Base-by-base conservation (phyloP, 768 basidiomycete genomes). In the Xerocomus spinulosus region DNA sequence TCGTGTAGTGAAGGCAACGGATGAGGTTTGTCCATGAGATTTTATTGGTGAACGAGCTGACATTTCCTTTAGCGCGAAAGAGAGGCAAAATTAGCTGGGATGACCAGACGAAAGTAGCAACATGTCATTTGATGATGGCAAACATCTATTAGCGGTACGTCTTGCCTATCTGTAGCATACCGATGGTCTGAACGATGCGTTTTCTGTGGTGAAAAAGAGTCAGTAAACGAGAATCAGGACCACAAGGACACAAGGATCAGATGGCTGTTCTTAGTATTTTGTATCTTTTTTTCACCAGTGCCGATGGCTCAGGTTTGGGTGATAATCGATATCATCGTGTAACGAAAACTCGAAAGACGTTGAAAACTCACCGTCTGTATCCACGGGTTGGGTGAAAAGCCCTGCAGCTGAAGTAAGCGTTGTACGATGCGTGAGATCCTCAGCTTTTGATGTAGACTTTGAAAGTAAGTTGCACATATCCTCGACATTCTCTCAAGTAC, bases 1-100 rank as follows among this genome's bases (percentile, higher is more conserved):
- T 43, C 70, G 86, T 25, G 70, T 72, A 17, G 74, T 81, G 56
- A 82, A 84, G 60, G 78, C 77, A 29, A 81, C 80, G 8, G 87
- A 90, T 54, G 87, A 89, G 70, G 64, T 68, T 32, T 10, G 64
- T 48, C 20, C 13, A 25, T 57, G 65, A 35, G 8, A 21, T 29
- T 15, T 36, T n/a, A 14, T 40, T 43, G 18, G 5, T 20, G 14
- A 32, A 28, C 13, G 20, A n/a, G 18, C 36, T 63, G 20, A 52
- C 46, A 9, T 46, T 37, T 42, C 25, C 10, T 51, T 20, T 21
- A 75, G 73, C 74, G 78, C 46, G 84, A 85, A 63, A 71, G 84
- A 37, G 75, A 74, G 47, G 73, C 72, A 5, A 80, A 74, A 60
- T 55, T 82, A 17, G 63, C 55, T 3, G 62, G 75, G 51, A 60